These are phyloP conservation scores for Trichophyton equinum DNA, from an alignment of 2,329 filamentous ascomycete species.

Conservation along the genomic window DNA sequence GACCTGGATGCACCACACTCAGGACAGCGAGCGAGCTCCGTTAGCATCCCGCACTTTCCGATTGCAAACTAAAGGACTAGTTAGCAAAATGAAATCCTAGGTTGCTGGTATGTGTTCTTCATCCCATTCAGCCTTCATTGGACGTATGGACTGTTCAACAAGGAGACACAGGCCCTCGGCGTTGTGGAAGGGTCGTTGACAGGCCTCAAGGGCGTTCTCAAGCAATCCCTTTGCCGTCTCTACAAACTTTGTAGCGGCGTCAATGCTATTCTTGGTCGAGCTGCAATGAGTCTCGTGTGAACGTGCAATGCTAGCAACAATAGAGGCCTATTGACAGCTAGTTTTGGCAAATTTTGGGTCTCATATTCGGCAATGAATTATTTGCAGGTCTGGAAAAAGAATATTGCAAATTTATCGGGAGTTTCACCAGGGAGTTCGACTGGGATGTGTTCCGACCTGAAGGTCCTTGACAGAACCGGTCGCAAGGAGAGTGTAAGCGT, in stretches of 20 bases:
- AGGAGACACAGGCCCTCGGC: neutral
- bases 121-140: neutral
- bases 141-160: neutral
- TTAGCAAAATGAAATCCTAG: neutral
- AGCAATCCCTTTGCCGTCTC: neutral
- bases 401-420: neutral
- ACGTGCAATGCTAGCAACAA: neutral
- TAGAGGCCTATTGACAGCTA: neutral
- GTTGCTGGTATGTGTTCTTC: neutral
- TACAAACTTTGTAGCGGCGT: neutral
- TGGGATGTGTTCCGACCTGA: neutral
- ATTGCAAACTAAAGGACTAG: conserved; percentile 39
- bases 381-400: neutral
- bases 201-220: neutral
- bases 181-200: neutral
- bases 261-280: neutral
- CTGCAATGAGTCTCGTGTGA: neutral
- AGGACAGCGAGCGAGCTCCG: conserved; percentile 49
- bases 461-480: conserved; percentile 13
- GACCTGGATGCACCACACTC: conserved; percentile 46
- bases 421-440: neutral
- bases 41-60: conserved; percentile 55
- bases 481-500: conserved; percentile 26
- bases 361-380: neutral
- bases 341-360: neutral